These are phyloP conservation scores for Neurospora intermedia DNA, from an alignment of 495 filamentous ascomycete species.

Conservation along the genomic window DNA sequence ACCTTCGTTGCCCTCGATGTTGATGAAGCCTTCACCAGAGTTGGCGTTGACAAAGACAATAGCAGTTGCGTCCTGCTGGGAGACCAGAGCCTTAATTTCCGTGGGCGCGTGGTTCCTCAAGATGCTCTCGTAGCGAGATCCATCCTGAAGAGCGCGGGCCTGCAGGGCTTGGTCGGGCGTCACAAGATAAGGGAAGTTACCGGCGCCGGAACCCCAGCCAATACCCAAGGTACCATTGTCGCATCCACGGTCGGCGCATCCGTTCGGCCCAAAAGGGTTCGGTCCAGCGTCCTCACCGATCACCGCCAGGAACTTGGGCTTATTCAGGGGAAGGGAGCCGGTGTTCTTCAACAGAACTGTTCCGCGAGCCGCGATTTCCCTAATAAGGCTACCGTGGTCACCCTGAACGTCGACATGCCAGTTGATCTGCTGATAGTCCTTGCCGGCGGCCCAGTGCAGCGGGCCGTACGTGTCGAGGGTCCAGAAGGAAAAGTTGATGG, in stretches of 20 bases:
- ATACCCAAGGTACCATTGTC: conserved; percentile 80
- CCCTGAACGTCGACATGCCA: conserved; percentile 72
- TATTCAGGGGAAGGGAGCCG: conserved; percentile 63
- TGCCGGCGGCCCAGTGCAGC: conserved; percentile 47
- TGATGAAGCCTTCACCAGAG: conserved; percentile 79
- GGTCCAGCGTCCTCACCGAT: conserved; percentile 76
- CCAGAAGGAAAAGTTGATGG: conserved; percentile 86
- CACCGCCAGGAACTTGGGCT: conserved; percentile 67
- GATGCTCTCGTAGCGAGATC: conserved; percentile 58
- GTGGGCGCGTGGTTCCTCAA: conserved; percentile 58
- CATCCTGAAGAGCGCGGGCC: conserved; percentile 51
- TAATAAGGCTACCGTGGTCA: conserved; percentile 61
- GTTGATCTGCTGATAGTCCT: conserved; percentile 64
- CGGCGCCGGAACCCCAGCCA: conserved; percentile 87
- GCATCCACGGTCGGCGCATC: conserved; percentile 74
- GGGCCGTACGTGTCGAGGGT: conserved; percentile 64
- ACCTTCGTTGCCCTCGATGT: conserved; percentile 72
- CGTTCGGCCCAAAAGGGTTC: conserved; percentile 73
- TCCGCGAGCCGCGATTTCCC: conserved; percentile 62
- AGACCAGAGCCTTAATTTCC: conserved; percentile 48
- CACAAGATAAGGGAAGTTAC: conserved; percentile 85
- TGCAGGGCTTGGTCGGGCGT: conserved; percentile 82
- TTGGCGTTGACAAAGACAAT: conserved; percentile 87
- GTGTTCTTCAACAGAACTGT: conserved; percentile 86
- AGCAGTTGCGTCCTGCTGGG: conserved; percentile 54